A percentile compares a stretch with the other conserved stretches of the same genome.
Conservation (phyloP, 2,329 filamentous ascomycete species). For the Parafenestella ontariensis region DNA sequence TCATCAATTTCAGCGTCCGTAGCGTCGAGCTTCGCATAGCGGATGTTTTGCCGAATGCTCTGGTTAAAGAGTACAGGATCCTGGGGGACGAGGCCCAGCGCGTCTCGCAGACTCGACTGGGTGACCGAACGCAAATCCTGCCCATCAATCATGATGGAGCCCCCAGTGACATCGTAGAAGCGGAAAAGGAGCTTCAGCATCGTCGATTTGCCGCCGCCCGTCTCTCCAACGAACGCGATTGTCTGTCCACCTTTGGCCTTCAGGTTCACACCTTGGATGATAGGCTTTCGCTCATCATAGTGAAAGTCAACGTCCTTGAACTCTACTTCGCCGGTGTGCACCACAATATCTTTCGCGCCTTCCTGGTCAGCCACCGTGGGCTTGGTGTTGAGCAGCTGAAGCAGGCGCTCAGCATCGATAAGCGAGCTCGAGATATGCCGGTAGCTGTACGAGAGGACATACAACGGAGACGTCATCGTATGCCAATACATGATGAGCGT, state of each 20-base stretch:
- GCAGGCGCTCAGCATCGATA: conserved; percentile 70
- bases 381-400: conserved; percentile 65
- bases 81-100: conserved; percentile 70
- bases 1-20: conserved; percentile 66
- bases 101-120: conserved; percentile 63
- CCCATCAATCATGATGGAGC: conserved; percentile 64
- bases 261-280: conserved; percentile 60
- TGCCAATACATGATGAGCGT: conserved; percentile 71
- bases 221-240: conserved; percentile 67
- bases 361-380: conserved; percentile 59
- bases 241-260: conserved; percentile 61
- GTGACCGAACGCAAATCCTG: conserved; percentile 67
- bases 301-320: conserved; percentile 64
- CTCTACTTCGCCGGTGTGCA: conserved; percentile 58
- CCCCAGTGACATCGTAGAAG: conserved; percentile 65
- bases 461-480: conserved; percentile 56
- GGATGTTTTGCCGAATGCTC: conserved; percentile 69
- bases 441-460: conserved; percentile 59
- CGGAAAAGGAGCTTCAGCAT: conserved; percentile 67
- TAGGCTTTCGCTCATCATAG: conserved; percentile 62
- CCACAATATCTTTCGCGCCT: conserved; percentile 48
- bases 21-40: conserved; percentile 67
- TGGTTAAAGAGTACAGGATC: conserved; percentile 70
- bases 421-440: conserved; percentile 60
- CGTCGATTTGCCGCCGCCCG: conserved; percentile 69